Conservation (phyloP, 805 yeast genomes). For the Cyberlindnera maritima region DNA sequence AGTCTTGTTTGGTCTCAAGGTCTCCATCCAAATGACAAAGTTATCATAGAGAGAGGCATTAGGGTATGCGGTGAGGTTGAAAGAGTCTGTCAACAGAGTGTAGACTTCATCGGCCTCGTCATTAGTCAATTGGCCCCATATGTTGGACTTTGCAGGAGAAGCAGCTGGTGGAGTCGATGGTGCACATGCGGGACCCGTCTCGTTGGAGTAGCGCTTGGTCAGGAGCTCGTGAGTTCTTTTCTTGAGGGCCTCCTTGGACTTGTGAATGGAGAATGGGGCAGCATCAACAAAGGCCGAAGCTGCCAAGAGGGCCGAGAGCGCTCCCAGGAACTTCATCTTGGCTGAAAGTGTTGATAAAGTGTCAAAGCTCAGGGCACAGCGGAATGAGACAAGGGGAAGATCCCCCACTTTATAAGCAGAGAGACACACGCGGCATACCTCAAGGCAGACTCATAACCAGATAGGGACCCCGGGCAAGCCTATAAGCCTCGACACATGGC, state of each 20-base stretch:
- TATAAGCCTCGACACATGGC: no score
- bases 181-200: conserved; percentile 4
- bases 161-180: conserved; percentile 17
- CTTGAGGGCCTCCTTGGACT: conserved; percentile 8
- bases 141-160: conserved; percentile 19
- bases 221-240: conserved; percentile 10
- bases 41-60: conserved; percentile 25
- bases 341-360: no score
- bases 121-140: conserved; percentile 24
- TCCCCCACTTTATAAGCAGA: no score
- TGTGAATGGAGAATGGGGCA: conserved; percentile 13
- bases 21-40: conserved; percentile 26
- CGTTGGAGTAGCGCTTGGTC: conserved; percentile 5
- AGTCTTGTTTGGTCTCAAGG: conserved; percentile 28
- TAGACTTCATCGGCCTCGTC: conserved; percentile 21
- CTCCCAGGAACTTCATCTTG: conserved; percentile 2
- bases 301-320: conserved; percentile 3
- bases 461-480: no score
- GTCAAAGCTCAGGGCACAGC: no score
- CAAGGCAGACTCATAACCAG: no score
- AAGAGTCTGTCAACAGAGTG: conserved; percentile 13
- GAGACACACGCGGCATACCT: no score
- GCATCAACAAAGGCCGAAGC: conserved; percentile 6
- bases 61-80: conserved; percentile 20
- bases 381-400: no score